These are phyloP conservation scores for Fulvia fulva DNA, from an alignment of 2,329 filamentous ascomycete species.

Conservation along the genomic window DNA sequence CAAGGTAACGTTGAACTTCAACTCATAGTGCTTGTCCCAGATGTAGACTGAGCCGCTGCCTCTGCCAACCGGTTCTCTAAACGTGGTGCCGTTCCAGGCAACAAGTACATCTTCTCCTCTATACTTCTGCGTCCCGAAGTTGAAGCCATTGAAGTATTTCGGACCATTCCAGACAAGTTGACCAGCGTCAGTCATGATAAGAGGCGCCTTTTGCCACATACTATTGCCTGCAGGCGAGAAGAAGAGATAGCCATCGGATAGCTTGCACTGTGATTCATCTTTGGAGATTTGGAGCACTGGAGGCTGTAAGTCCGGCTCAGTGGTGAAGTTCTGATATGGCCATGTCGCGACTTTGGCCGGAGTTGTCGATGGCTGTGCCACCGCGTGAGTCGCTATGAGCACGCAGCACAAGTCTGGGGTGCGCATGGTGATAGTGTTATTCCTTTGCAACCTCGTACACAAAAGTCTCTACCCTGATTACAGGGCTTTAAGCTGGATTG, in stretches of 20 bases:
- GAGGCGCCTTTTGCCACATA: constrained; percentile 12
- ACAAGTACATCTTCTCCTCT: constrained; percentile 16
- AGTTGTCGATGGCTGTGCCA: not conserved
- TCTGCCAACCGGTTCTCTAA: constrained; percentile 19
- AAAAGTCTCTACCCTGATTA: too few species aligned
- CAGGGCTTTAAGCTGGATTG: too few species aligned
- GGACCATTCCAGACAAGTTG: constrained; percentile 22
- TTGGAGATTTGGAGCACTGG: not conserved
- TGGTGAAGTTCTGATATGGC: constrained; percentile 1
- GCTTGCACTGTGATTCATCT: not conserved
- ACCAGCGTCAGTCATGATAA: constrained; percentile 15
- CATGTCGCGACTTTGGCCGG: not conserved
- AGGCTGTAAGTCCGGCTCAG: not conserved
- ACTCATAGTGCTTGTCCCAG: constrained; percentile 18
- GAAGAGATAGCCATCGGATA: constrained; percentile 17
- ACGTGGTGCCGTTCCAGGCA: constrained; percentile 18
- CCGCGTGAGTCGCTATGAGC: not conserved
- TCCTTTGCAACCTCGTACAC: too few species aligned
- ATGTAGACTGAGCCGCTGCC: constrained; percentile 17
- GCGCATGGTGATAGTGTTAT: not conserved
- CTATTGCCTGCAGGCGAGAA: constrained; percentile 16
- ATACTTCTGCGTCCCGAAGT: constrained; percentile 19
- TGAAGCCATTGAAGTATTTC: constrained; percentile 6
- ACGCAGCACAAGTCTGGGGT: not conserved
- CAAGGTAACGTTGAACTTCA: constrained; percentile 16